Percentiles rank a stretch among this genome's conserved stretches.
Evolutionary conservation across 768 basidiomycete genomes (phyloP).

Genomic region (Psilocybe azurescens): DNA sequence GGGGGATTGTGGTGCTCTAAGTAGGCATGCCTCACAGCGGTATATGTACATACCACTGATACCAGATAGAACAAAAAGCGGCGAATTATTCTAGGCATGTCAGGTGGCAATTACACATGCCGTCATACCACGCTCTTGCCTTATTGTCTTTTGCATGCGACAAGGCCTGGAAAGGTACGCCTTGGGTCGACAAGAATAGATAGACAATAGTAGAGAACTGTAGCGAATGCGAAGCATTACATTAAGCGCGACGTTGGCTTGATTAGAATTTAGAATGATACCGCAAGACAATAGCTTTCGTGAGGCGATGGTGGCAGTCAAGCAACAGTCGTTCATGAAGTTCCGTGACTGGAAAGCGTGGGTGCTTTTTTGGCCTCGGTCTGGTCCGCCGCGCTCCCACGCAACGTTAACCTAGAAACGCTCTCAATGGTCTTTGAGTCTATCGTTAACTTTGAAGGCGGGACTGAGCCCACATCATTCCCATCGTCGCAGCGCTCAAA

Average conservation of each 20-base stretch:
- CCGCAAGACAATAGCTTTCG: slow-evolving; percentile 3
- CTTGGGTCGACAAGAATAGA: slow-evolving; percentile 10
- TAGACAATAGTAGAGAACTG: slow-evolving; percentile 3
- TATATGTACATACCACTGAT: slow-evolving; percentile 16
- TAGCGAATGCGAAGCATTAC: neutral
- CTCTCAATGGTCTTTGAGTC: too few species aligned
- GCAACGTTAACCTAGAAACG: too few species aligned
- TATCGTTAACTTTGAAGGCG: too few species aligned
- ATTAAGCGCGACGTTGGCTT: neutral
- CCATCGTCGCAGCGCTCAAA: too few species aligned
- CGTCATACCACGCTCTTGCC: neutral
- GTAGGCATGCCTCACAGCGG: neutral
- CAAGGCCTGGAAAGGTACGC: neutral
- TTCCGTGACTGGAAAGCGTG: too few species aligned
- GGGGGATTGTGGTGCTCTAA: slow-evolving; percentile 13
- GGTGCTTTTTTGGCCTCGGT: too few species aligned
- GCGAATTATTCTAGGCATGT: slow-evolving; percentile 5
- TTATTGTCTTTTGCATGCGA: slow-evolving; percentile 13
- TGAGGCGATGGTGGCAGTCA: neutral
- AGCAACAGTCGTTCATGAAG: too few species aligned
- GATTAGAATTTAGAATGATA: neutral
- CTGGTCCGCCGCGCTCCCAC: too few species aligned
- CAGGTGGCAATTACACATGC: slow-evolving; percentile 13
- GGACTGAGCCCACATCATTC: too few species aligned
- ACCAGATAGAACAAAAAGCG: slow-evolving; percentile 24